These are phyloP conservation scores for Hordeum marinum DNA, from an alignment of 176 grass and related monocot genomes.

Conservation along the genomic window DNA sequence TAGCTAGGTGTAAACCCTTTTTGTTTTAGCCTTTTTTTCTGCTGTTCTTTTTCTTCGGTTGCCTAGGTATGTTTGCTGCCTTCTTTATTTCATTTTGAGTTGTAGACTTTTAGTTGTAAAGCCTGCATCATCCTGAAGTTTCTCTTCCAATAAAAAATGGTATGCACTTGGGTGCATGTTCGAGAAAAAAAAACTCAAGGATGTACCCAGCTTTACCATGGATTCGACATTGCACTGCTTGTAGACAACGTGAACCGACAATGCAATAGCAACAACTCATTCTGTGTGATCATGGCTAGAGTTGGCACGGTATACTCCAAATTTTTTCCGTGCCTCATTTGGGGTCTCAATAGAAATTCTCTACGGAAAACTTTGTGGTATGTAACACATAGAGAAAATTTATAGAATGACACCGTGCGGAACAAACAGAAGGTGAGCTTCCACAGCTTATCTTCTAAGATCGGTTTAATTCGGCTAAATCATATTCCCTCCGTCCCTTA, in stretches of 20 bases:
- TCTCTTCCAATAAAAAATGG: too few species aligned
- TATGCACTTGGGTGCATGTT: too few species aligned
- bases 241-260: not conserved
- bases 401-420: not conserved
- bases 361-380: not conserved
- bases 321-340: not conserved
- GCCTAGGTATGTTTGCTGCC: not conserved
- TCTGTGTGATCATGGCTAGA: not conserved
- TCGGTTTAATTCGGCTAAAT: not conserved
- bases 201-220: not conserved
- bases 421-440: not conserved
- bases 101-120: not conserved
- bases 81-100: not conserved
- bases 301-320: not conserved
- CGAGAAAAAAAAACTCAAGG: too few species aligned
- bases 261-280: not conserved
- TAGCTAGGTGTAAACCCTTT: not conserved
- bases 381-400: not conserved
- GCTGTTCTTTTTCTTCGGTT: not conserved
- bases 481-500: not conserved
- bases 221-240: not conserved
- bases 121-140: too few species aligned
- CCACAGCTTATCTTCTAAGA: not conserved
- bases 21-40: not conserved
- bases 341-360: not conserved